Evolutionary conservation across 805 yeast species (phyloP).

Genomic region (Nakazawaea siamensis): DNA sequence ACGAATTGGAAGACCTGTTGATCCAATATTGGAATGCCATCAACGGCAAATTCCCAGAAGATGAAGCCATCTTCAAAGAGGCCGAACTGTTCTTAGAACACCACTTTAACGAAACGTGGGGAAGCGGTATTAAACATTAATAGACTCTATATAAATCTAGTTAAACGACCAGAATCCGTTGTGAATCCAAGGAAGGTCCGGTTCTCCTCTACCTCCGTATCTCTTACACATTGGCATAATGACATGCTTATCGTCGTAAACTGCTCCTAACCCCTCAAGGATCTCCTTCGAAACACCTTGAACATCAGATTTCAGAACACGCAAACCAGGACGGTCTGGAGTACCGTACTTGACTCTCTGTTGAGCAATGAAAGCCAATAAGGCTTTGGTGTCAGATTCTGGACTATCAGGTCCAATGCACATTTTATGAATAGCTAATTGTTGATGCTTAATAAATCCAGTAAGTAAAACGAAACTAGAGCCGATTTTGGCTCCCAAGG

Average conservation of each 20-base stretch:
- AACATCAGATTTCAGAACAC: no score
- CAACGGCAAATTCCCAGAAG: conserved; percentile 25
- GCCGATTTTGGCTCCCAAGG: no score
- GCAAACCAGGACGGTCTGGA: no score
- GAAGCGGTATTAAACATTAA: conserved; percentile 22
- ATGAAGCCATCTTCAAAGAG: conserved; percentile 31
- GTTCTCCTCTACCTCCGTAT: conserved; percentile 1
- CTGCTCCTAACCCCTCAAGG: no score
- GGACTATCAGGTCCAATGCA: no score
- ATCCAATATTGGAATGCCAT: conserved; percentile 43
- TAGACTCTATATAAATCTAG: neutral
- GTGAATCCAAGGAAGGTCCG: conserved; percentile 1
- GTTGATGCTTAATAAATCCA: no score
- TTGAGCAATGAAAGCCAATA: no score
- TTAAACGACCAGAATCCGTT: conserved; percentile 3
- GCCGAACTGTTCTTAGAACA: conserved; percentile 39
- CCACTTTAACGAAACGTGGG: conserved; percentile 64
- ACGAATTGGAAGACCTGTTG: conserved; percentile 59
- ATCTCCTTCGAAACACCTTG: no score
- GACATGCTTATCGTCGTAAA: neutral
- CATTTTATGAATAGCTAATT: no score
- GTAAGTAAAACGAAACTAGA: no score
- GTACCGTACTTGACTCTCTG: no score
- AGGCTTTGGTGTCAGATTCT: no score
- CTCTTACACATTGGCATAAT: conserved; percentile 5